Evolutionary conservation across 2,329 filamentous ascomycete species (phyloP).

Genomic region (Xylariaceae sp.): DNA sequence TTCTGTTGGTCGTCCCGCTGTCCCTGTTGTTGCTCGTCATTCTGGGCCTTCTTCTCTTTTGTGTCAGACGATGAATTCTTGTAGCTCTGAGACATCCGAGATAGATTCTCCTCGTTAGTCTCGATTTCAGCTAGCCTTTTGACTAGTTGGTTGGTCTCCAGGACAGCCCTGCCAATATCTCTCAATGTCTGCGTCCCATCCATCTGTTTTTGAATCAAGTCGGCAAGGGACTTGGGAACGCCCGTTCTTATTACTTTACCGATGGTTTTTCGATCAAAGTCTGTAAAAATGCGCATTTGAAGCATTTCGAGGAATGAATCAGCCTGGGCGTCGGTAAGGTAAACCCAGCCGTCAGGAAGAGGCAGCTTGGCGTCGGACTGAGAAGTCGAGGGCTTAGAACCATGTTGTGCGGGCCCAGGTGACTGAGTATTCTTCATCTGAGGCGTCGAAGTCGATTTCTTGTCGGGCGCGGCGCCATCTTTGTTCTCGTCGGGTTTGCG

Average conservation of each 20-base stretch:
- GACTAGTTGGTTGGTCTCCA: constrained; percentile 2
- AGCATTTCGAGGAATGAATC: background rate
- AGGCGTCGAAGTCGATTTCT: constrained; percentile 13
- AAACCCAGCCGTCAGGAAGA: constrained; percentile 26
- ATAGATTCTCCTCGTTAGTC: background rate
- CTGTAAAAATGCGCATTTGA: too few species aligned
- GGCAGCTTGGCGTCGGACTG: constrained; percentile 11
- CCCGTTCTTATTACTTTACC: constrained; percentile 1
- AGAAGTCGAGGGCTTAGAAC: constrained; percentile 11
- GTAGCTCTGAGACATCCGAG: constrained; percentile 9
- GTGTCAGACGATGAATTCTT: constrained; percentile 7
- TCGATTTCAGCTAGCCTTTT: constrained; percentile 11
- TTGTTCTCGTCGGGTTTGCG: constrained; percentile 10
- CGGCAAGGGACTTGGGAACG: background rate
- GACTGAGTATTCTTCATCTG: constrained; percentile 23
- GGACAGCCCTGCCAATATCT: background rate
- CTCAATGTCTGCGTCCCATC: background rate
- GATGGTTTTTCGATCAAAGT: too few species aligned
- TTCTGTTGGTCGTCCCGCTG: constrained; percentile 1
- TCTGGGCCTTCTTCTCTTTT: constrained; percentile 25
- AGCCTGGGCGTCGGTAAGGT: constrained; percentile 15
- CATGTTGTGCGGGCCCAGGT: constrained; percentile 22
- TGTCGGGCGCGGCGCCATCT: constrained; percentile 2
- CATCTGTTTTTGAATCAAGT: background rate
- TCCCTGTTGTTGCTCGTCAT: background rate